Evolutionary conservation across 805 yeast genomes (phyloP), one percentile per base, ranked within the genome.

Genomic region (Saccharomyces mikatae): DNA sequence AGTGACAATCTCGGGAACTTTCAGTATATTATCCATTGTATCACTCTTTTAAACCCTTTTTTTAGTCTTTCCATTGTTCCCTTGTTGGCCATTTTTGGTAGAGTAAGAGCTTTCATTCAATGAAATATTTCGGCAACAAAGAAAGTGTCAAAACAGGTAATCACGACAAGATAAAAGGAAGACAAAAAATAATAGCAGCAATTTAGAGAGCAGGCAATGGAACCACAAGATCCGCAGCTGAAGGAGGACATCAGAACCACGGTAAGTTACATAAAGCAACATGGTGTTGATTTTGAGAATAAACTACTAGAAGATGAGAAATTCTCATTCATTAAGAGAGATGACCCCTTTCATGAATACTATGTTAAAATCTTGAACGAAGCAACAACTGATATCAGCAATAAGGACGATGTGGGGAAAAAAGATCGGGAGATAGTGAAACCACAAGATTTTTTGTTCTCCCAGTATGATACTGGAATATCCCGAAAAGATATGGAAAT

Each of bases 211-310:
- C 13, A 9, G 5, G 21, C 14, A 10, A 75, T 75, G 9, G 74
- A 82, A 1, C 87, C 89, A 0, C 84, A 87, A 2, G 78, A 73
- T 8, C 75, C 76, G 11, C 49, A 54, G 2, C 61, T 77, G 5
- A 70, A 73, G 57, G 76, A 76, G 14, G 76, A 80, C 21, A 84
- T 91, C 21, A 83, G 80, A 51, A 87, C 85, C 63, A 87, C 96
- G 0, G 89, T 85, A 0, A 79, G 74, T 3, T 88, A 85, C 62
- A 89, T 90, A 5, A 60, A 71, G 29, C 75, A 86, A 57, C 86
- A 88, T 63, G 96, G 96, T 0, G 62, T 66, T 0, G 72, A 78
- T 1, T 87, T 89, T 69, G 94, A 84, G 61, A 72, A 86, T 50
- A 76, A 88, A 54, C 82, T 83, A 58, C 67, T 72, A 14, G 66